Base-by-base conservation (phyloP, 768 basidiomycete genomes). In the Rhizopogon rudus region DNA sequence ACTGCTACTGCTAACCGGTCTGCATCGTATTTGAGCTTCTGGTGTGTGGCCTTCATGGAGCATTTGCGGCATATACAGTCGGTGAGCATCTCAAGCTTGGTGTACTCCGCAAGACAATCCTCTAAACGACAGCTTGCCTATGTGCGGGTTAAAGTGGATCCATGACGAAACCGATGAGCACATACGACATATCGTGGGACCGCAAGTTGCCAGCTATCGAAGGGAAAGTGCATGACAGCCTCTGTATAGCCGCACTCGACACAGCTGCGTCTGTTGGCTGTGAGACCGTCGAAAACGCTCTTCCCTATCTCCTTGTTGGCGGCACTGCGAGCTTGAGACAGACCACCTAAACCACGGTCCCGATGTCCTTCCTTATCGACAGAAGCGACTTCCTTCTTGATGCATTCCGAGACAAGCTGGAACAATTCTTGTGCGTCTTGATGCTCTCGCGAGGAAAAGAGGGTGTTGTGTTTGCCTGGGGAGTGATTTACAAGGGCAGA, bases 361-460 rank as follows among this genome's bases (percentile, higher is more conserved):
- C 84, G 77, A 43, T 77, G 74, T 2, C 81, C 81, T 66, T 95
- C 92, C 44, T 78, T 80, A 53, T 87, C 84, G 1, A 97, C 81
- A 2, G 86, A 80, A 2, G 73, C 66, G n/a, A 85, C 78, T 68
- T 98, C 96, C 57, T 86, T 87, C 71, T 92, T 92, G 61, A 98
- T 78, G 51, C 86, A 89, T 67, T 95, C 93, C 1, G 93, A 88
- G 8, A 98, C 75, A 33, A 98, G 84, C 62, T 96, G 88, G 73
- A 97, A 98, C n/a, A 98, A 80, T 67, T 98, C 96, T 65, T 98
- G 96, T 5, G 96, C 96, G 67, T 98, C 96, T 73, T 98, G 96
- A 67, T 98, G 96, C 67, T 97, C 93, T 12, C 92, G 86, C 1
- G 93, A 93, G 60, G 84, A 83, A 69, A 96, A 87, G 10, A 93